A percentile compares a stretch with the other conserved stretches of the same genome.
Evolutionary conservation across 1,139 yeast genomes (phyloP).

Genomic region (Yamadazyma sp.): DNA sequence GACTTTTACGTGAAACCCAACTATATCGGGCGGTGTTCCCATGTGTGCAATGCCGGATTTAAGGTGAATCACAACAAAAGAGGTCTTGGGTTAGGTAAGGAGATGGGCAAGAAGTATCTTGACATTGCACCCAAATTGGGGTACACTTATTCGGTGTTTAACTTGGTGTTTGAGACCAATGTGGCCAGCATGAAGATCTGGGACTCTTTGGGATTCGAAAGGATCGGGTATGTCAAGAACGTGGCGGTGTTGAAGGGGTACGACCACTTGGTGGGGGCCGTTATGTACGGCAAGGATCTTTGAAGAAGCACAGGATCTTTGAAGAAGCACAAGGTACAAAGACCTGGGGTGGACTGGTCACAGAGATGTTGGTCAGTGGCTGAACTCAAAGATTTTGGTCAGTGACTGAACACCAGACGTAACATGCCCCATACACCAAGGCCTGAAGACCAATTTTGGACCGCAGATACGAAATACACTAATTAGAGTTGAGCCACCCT

Average conservation of each 20-base stretch:
- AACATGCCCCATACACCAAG: too few relatives aligned
- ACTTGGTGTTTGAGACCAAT: constrained; percentile 74
- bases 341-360: too few relatives aligned
- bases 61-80: constrained; percentile 56
- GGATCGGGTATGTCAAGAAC: constrained; percentile 66
- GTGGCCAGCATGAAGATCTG: constrained; percentile 67
- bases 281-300: constrained; percentile 62
- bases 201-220: constrained; percentile 73
- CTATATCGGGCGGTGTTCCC: constrained; percentile 74
- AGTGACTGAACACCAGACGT: too few relatives aligned
- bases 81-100: constrained; percentile 62
- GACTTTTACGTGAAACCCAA: constrained; percentile 77
- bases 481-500: too few relatives aligned
- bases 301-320: too few relatives aligned
- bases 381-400: too few relatives aligned
- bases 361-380: too few relatives aligned
- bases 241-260: constrained; percentile 67
- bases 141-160: constrained; percentile 77
- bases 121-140: constrained; percentile 71
- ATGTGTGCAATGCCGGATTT: constrained; percentile 80
- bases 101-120: constrained; percentile 60
- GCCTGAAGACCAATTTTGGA: too few relatives aligned
- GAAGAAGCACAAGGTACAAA: too few relatives aligned
- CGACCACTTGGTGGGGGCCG: constrained; percentile 64
- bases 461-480: too few relatives aligned